These are phyloP conservation scores for Pythium chondricola DNA, from an alignment of 352 stramenopile genomes.

Conservation along the genomic window DNA sequence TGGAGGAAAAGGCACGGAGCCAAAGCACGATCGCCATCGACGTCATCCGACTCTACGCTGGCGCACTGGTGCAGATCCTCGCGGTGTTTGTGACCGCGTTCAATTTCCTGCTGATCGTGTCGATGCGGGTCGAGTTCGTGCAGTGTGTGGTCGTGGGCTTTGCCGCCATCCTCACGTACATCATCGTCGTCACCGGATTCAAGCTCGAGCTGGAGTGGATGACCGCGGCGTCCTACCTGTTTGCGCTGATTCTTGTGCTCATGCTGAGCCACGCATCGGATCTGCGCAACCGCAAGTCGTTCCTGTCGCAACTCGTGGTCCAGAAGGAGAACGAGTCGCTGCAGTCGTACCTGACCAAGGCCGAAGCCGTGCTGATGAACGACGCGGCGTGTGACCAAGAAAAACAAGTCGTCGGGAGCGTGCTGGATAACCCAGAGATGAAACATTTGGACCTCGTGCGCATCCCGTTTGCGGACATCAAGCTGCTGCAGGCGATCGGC, in stretches of 20 bases:
- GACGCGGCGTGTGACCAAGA: conserved; percentile 68
- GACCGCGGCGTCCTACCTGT: conserved; percentile 49
- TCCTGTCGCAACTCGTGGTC: conserved; percentile 75
- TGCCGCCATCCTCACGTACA: conserved; percentile 47
- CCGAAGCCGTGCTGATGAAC: conserved; percentile 80
- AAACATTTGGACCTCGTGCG: conserved; percentile 70
- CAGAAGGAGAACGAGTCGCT: conserved; percentile 84
- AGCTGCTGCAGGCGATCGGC: conserved; percentile 73
- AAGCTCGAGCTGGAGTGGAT: conserved; percentile 61
- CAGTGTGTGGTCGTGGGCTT: conserved; percentile 74
- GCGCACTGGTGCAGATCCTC: conserved; percentile 56
- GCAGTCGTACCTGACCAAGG: conserved; percentile 68
- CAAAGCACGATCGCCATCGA: conserved; percentile 24
- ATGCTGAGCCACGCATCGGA: conserved; percentile 78
- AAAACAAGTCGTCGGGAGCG: conserved; percentile 55
- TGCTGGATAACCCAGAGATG: conserved; percentile 68
- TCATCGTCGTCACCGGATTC: conserved; percentile 48
- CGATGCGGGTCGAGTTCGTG: conserved; percentile 84
- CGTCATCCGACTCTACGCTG: conserved; percentile 46
- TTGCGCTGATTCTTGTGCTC: conserved; percentile 63
- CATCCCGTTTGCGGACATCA: conserved; percentile 82
- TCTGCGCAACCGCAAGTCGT: conserved; percentile 71
- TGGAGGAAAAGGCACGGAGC: conserved; percentile 1
- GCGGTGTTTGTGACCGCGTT: conserved; percentile 67
- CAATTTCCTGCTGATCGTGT: conserved; percentile 78